Evolutionary conservation across 2,329 filamentous ascomycete genomes (phyloP), one percentile per base, ranked within the genome.

Genomic region (Botrytis fragariae): DNA sequence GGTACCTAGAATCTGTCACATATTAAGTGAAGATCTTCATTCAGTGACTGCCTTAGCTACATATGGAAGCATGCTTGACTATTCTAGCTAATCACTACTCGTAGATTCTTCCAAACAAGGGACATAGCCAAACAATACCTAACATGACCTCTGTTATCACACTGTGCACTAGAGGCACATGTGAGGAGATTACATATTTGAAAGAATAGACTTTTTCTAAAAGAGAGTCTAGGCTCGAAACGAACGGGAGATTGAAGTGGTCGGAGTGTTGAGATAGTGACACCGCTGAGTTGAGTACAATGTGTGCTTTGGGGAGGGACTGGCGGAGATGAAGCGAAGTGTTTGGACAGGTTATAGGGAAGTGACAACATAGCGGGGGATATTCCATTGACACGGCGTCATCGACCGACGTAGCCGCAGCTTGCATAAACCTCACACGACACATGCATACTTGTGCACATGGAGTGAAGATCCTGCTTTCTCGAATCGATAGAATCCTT

Each of bases 21-120:
- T 54, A 8, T 0, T 54, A 0, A 4, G n/a, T 18, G n/a, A 54
- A 1, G n/a, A 0, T 54, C 5, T 54, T 54, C 0, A 54, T 29
- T n/a, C 0, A n/a, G 12, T 29, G 2, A 12, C 25, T 54, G 29
- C 2, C 48, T 54, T 12, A n/a, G 12, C 25, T 54, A 29, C 14
- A 29, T 5, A 54, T 54, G 14, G 12, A 54, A 29, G 25, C n/a
- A 16, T 54, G 5, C n/a, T 54, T 18, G 51, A 16, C 51, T 29
- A 18, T 54, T n/a, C 51, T 29, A 29, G 12, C n/a, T 16, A 54
- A 16, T 29, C 14, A 54, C 51, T 18, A 29, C 25, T 7, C 25
- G 14, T 29, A 29, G 12, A 8, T 29, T 25, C 2, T 54, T 7
- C 2, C 25, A 54, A 54, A 54, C 51, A 54, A 54, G 5, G 5